A percentile compares a stretch with the other conserved stretches of the same genome.
Evolutionary conservation across 495 filamentous ascomycete species (phyloP).

Genomic region (Aspergillus diversus): DNA sequence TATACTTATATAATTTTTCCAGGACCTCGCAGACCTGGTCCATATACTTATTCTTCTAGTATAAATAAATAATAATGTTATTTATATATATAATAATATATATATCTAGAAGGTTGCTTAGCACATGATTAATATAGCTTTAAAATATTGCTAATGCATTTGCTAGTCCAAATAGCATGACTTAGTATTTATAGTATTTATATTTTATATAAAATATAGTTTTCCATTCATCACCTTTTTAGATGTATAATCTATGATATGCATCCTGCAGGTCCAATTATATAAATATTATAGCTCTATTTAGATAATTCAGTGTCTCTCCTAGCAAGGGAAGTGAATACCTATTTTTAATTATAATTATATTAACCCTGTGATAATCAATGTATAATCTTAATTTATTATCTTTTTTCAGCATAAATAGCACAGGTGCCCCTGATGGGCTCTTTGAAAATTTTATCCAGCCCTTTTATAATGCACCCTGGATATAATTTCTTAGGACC

Average conservation of each 20-base stretch:
- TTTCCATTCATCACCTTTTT: not conserved
- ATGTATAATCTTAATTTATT: not conserved
- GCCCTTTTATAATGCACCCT: not conserved
- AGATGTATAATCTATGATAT: not conserved
- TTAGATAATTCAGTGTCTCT: not conserved
- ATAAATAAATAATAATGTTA: too few species aligned
- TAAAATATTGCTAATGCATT: not conserved
- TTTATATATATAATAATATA: too few species aligned
- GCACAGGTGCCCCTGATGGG: not conserved
- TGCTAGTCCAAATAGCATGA: not conserved
- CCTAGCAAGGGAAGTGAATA: not conserved
- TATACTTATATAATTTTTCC: too few species aligned
- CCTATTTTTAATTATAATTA: constrained; percentile 12
- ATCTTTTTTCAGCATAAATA: constrained; percentile 3
- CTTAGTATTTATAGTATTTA: not conserved
- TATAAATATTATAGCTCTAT: not conserved
- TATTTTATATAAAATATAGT: not conserved
- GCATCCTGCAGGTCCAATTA: not conserved
- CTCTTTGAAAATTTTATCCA: not conserved
- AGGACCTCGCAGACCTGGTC: too few species aligned
- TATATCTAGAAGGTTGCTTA: too few species aligned
- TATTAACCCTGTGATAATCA: not conserved
- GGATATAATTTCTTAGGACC: not conserved
- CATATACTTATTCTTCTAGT: too few species aligned
- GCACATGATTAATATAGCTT: not conserved